Conservation (phyloP, 108 stramenopile genomes). For the Bacterosira constricta region DNA sequence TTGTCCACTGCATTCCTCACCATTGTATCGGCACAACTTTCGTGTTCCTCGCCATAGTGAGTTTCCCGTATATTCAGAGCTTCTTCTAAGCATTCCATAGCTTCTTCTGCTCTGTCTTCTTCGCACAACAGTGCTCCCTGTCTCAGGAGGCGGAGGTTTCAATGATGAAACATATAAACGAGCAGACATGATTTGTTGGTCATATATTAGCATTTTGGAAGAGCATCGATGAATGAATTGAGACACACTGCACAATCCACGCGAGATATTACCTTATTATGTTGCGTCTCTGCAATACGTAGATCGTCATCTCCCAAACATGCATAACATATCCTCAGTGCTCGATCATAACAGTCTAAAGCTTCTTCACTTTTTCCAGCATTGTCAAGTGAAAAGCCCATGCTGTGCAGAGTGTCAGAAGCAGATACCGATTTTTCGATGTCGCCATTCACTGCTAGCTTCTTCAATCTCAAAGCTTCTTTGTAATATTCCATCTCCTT, state of each 20-base stretch:
- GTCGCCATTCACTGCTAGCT: constrained; percentile 23
- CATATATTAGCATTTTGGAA: too few relatives aligned
- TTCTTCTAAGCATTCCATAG: constrained; percentile 57
- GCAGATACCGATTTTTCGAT: constrained; percentile 26
- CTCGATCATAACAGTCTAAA: constrained; percentile 46
- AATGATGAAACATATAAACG: background rate
- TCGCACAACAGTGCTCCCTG: constrained; percentile 57
- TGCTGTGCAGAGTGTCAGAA: constrained; percentile 52
- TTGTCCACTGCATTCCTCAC: too few relatives aligned
- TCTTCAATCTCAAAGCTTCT: constrained; percentile 47
- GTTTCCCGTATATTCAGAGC: constrained; percentile 49
- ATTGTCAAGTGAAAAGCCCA: constrained; percentile 57
- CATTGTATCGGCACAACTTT: constrained; percentile 57
- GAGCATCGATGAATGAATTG: background rate
- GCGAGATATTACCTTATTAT: constrained; percentile 43
- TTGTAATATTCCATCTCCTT: constrained; percentile 51
- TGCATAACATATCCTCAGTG: constrained; percentile 28
- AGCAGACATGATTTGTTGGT: background rate
- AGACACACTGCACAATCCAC: background rate
- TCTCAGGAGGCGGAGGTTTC: background rate
- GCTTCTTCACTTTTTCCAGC: constrained; percentile 42
- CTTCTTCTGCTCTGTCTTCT: constrained; percentile 42
- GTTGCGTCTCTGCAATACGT: constrained; percentile 51
- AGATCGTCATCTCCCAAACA: constrained; percentile 44
- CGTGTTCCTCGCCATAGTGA: constrained; percentile 53